phyloP scores from a whole-genome alignment of 768 basidiomycete genomes.

The Collybia mongolica region DNA sequence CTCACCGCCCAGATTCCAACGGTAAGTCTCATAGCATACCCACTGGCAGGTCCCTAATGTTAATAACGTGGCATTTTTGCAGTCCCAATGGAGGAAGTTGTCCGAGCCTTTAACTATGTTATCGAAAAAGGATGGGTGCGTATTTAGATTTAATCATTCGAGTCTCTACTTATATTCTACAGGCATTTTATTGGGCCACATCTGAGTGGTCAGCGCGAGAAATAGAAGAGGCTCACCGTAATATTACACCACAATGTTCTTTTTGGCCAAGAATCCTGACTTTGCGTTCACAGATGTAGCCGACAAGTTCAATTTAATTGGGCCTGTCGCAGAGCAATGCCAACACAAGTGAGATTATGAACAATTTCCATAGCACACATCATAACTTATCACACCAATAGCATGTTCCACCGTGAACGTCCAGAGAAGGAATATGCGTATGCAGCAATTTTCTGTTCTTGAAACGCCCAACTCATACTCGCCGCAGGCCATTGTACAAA shows the following conservation, averaged over 20 bases:
- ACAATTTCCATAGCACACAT: neutral
- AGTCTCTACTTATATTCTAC: neutral
- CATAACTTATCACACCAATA: constrained; percentile 22
- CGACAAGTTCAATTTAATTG: constrained; percentile 58
- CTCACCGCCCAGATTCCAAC: constrained; percentile 62
- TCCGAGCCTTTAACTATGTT: constrained; percentile 78
- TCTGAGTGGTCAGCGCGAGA: constrained; percentile 68
- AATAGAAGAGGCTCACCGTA: constrained; percentile 57
- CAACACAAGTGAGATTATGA: constrained; percentile 53
- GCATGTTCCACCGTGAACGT: constrained; percentile 75
- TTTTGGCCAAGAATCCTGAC: neutral
- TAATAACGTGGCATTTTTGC: neutral
- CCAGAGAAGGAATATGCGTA: constrained; percentile 81
- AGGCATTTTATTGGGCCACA: constrained; percentile 72
- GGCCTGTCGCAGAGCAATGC: constrained; percentile 78
- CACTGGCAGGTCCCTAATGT: neutral
- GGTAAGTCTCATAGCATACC: constrained; percentile 27
- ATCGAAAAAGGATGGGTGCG: constrained; percentile 70
- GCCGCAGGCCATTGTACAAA: constrained; percentile 55
- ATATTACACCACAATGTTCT: neutral
- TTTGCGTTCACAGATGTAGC: constrained; percentile 52
- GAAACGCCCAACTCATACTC: constrained; percentile 1
- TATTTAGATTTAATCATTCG: neutral
- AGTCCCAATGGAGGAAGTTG: constrained; percentile 75
- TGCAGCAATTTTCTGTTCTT: constrained; percentile 11